A percentile compares a stretch with the other conserved stretches of the same genome.
Evolutionary conservation across 352 stramenopile genomes (phyloP).

Genomic region (Globisporangium cystogenes): DNA sequence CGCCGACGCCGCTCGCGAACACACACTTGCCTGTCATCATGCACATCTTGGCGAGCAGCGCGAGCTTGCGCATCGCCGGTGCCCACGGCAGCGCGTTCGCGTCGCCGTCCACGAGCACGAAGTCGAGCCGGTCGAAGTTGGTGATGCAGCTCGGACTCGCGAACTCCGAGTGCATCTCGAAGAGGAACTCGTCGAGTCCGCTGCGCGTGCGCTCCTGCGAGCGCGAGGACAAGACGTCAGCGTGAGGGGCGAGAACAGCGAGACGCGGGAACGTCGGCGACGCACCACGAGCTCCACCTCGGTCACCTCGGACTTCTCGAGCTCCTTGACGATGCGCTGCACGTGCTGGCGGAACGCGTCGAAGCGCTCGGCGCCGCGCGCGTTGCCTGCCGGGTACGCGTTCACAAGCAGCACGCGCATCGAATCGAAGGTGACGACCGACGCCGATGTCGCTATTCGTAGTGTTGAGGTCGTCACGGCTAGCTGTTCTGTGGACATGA

Average conservation of each 20-base stretch:
- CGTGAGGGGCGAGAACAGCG: background rate
- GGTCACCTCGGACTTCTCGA: constrained; percentile 62
- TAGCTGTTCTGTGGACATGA: background rate
- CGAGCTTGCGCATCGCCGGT: constrained; percentile 52
- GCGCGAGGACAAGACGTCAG: background rate
- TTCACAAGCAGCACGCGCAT: constrained; percentile 80
- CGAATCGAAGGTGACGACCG: background rate
- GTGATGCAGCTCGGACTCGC: constrained; percentile 55
- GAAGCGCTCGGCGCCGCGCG: constrained; percentile 34
- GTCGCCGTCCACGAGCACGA: constrained; percentile 75
- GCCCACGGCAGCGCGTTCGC: constrained; percentile 55
- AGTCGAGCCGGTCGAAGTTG: constrained; percentile 78
- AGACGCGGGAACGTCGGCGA: constrained; percentile 3
- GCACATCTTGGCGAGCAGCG: constrained; percentile 74
- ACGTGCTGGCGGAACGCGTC: constrained; percentile 51
- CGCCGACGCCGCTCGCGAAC: constrained; percentile 58
- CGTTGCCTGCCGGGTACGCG: constrained; percentile 39
- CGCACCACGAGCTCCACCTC: constrained; percentile 54
- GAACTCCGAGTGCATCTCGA: constrained; percentile 71
- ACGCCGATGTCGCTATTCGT: background rate
- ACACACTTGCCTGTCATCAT: constrained; percentile 87
- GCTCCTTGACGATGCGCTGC: constrained; percentile 33
- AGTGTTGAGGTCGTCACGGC: background rate
- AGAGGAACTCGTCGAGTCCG: constrained; percentile 70
- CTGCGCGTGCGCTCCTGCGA: constrained; percentile 50